Base-by-base conservation (phyloP, 75 land plant species). In the Isoetes taiwanensis region DNA sequence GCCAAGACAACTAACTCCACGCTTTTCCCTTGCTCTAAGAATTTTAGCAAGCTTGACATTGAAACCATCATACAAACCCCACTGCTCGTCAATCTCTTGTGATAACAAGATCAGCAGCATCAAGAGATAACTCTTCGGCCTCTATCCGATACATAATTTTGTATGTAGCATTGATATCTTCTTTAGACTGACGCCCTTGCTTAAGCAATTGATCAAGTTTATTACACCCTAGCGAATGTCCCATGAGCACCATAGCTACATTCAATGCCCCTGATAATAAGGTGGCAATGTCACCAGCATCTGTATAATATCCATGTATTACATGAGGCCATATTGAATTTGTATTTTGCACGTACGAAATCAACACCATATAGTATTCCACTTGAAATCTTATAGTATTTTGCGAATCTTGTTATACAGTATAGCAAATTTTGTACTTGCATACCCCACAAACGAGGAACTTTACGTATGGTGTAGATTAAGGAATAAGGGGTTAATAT, bases 1-100 rank as follows among this genome's bases (percentile, higher is more conserved):
- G 16, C 95, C 90, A 74, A 73, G 68, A 52, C 82, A 84, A 55
- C 70, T 81, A 32, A 81, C 79, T 43, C 80, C 80, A 17, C 90
- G 75, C 66, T 74, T 78, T 19, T 72, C 74, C 52, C 95, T 76
- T 1, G 78, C 84, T 30, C 95, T 68, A 5, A 84, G 52, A 34
- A 80, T 86, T 34, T 74, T 70, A 58, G 77, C 82, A 28, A 88
- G 55, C 41, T 68, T 67, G 28, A 76, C 75, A 78, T 84, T 85
- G 78, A 88, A 88, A 10, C 95, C 90, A 70, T 88, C 85, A 74
- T 88, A 88, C 26, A 88, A 52, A 9, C 82, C 66, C 95, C 95
- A 88, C 34, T 88, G 95, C 57, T 84, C 80, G n/a, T 80, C 90
- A 52, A 88, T 78, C 64, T 88, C 95, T 71, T 88, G 95, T 88